Percentiles rank a stretch among this genome's conserved stretches.
phyloP scores from a whole-genome alignment of 306 rosid genomes.

The Ormosia emarginata region DNA sequence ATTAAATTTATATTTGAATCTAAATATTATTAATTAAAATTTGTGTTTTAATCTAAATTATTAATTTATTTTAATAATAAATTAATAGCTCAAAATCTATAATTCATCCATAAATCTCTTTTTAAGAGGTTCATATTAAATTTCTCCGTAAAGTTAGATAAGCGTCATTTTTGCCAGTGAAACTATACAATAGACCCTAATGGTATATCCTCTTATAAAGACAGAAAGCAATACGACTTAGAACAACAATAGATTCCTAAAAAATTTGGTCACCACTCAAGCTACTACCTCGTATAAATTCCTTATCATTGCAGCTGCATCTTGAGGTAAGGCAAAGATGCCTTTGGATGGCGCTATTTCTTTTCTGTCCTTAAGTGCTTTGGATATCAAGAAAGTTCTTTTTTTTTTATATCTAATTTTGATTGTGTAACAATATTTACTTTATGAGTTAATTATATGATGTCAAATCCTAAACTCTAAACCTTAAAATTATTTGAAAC shows the following conservation, averaged over 20 bases:
- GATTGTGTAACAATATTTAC: background rate
- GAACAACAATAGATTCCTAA: background rate
- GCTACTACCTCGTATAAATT: background rate
- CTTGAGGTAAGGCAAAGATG: background rate
- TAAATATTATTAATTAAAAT: too few species aligned
- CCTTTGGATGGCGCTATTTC: background rate
- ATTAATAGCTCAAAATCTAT: too few species aligned
- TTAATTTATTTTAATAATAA: too few species aligned
- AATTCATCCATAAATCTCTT: too few species aligned
- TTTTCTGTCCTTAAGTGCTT: background rate
- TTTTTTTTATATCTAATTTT: background rate
- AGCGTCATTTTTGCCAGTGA: slow-evolving; percentile 28
- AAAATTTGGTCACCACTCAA: background rate
- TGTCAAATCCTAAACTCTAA: background rate
- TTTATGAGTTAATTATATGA: background rate
- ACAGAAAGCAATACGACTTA: background rate
- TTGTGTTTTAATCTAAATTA: too few species aligned
- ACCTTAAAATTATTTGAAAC: background rate
- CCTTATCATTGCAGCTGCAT: background rate
- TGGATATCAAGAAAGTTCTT: background rate
- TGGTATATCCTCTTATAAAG: slow-evolving; percentile 34
- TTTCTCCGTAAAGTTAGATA: background rate
- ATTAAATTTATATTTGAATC: too few species aligned
- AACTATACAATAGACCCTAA: slow-evolving; percentile 28
- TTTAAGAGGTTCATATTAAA: too few species aligned